Evolutionary conservation across 345 rosid species (phyloP), one percentile per base, ranked within the genome.

Genomic region (Brassica juncea): DNA sequence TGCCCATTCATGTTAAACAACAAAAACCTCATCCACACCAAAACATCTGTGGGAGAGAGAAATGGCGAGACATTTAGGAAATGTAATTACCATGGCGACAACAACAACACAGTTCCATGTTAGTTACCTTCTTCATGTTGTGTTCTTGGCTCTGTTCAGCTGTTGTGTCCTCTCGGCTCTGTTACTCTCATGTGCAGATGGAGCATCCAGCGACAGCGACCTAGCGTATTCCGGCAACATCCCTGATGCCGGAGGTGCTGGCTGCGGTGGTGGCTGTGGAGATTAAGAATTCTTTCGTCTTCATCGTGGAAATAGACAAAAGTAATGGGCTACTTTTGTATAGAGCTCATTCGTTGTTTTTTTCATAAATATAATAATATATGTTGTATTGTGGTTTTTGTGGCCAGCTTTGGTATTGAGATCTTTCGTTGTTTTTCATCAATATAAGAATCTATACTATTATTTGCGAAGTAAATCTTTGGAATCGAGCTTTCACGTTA

Each of bases 171-270:
- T 54, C 37, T 87, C 85, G 12, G 87, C 84, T 82, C 72, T 85
- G 11, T 55, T 91, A 71, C 86, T 89, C 58, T 81, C 86, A 14
- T 89, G 92, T 59, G 86, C 89, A 9, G 84, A 86, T 4, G 94
- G 92, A 21, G 81, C 52, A 6, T 78, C 91, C 23, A 27, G 30
- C 1, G 65, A 82, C 66, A 54, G 65, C 39, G 81, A 49, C 30
- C 30, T 27, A 55, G 12, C 78, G 9, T 49, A 73, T 52, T 73
- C 79, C 0, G 76, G 39, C 0, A 81, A 82, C 16, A 55, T 86
- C 2, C 34, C 49, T 74, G 5, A 37, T 57, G 78, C 68, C 4
- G 88, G 77, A 57, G 83, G 84, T 4, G 91, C 82, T 0, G 89
- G 73, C 1, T 88, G 90, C 2, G 86, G 92, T 3, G 89, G 84